A percentile compares a stretch with the other conserved stretches of the same genome.
These are phyloP conservation scores for Venturia pyrina DNA, from an alignment of 2,329 filamentous ascomycete species.

Conservation along the genomic window DNA sequence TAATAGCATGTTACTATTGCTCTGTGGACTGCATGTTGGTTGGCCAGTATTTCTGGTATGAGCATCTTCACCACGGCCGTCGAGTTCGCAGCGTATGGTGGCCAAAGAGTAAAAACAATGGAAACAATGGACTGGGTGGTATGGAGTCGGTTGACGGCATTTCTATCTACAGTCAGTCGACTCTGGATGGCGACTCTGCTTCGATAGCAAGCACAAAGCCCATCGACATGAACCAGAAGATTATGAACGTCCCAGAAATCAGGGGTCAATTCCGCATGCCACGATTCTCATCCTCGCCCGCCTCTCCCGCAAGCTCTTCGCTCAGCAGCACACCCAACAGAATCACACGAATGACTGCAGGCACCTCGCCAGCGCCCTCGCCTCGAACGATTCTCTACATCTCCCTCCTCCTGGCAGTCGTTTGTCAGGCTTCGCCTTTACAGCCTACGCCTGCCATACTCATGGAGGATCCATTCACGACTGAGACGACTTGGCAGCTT, in stretches of 20 bases:
- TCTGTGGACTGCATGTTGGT: constrained; percentile 54
- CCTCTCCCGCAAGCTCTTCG: constrained; percentile 1
- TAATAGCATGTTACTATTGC: constrained; percentile 56
- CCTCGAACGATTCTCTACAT: constrained; percentile 38
- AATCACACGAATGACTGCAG: constrained; percentile 24
- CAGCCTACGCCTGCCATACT: constrained; percentile 6
- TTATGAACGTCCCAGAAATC: background rate
- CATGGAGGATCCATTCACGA: background rate
- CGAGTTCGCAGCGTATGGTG: constrained; percentile 30
- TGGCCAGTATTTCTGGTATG: constrained; percentile 57
- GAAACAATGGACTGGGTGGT: background rate
- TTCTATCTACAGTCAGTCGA: constrained; percentile 10
- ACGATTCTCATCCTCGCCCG: constrained; percentile 18
- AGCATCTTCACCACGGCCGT: constrained; percentile 42
- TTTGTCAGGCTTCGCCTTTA: constrained; percentile 27
- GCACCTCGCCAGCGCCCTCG: constrained; percentile 34
- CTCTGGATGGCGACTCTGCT: constrained; percentile 5
- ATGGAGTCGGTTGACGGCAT: constrained; percentile 8
- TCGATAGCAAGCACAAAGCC: constrained; percentile 3
- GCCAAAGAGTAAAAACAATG: constrained; percentile 9
- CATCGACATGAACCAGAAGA: constrained; percentile 7
- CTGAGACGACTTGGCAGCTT: constrained; percentile 25
- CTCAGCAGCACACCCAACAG: constrained; percentile 17
- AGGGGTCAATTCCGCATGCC: constrained; percentile 13
- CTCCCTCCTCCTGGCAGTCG: constrained; percentile 34